A percentile compares a stretch with the other conserved stretches of the same genome.
phyloP scores from a whole-genome alignment of 257 asterid species.

The Solanum habrochaites region DNA sequence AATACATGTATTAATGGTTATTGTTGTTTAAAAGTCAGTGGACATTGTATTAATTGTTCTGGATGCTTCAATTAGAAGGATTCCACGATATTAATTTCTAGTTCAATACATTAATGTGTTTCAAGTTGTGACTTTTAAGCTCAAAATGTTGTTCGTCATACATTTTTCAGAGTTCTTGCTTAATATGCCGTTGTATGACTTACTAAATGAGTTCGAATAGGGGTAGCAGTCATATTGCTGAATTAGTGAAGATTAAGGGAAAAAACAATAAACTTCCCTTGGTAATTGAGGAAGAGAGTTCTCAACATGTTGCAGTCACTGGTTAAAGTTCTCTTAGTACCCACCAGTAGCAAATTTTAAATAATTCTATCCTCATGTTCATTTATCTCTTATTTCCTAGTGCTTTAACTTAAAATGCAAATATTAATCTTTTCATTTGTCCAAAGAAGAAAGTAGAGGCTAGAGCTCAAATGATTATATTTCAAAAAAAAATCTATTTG shows the following conservation, averaged over 20 bases:
- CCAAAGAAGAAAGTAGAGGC: no score
- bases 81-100: conserved; percentile 48
- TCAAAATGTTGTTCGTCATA: background rate
- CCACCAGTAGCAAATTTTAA: no score
- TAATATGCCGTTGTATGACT: conserved; percentile 31
- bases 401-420: no score
- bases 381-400: no score
- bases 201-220: conserved; percentile 72
- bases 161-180: conserved; percentile 60
- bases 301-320: conserved; percentile 26
- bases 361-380: no score
- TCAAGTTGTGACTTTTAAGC: background rate
- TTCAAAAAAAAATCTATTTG: no score
- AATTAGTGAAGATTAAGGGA: conserved; percentile 56
- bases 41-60: no score
- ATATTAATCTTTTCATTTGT: no score
- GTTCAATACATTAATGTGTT: background rate
- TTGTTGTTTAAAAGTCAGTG: no score
- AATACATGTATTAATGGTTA: conserved; percentile 10
- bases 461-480: no score
- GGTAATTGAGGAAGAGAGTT: conserved; percentile 24
- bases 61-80: conserved; percentile 19
- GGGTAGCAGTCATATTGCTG: conserved; percentile 90
- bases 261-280: conserved; percentile 28
- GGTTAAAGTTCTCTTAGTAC: conserved; percentile 10